Base-by-base conservation (phyloP, 2,329 filamentous ascomycete genomes). In the Magnaporthiopsis rhizophila region DNA sequence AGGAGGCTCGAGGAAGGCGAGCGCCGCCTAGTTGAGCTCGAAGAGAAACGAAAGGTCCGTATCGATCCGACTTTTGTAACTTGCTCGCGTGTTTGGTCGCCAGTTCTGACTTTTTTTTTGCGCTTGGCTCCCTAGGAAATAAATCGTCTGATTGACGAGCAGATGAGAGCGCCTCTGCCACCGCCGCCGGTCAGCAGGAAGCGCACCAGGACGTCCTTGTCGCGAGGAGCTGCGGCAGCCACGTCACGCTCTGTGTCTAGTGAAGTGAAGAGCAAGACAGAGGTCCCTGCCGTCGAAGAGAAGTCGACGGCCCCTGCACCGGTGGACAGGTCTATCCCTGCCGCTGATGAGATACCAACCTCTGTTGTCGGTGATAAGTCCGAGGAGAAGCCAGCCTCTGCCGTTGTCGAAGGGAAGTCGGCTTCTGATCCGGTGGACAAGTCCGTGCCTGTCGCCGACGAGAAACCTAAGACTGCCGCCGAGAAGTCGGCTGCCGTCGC, bases 61-160 rank as follows among this genome's bases (percentile, higher is more conserved):
- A 21, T 59, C 36, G 30, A 30, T 30, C 30, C 30, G 30, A 3
- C 11, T 45, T 24, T 30, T 34, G 15, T 7, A 18, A 3, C 30
- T 9, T 13, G 21, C 0, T 24, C 6, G 21, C 18, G 18, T 38
- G n/a, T 32, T 12, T 21, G 3, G 6, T 36, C 12, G 24, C 26
- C 62, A 24, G 58, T 64, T 26, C 36, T 28, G 58, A 53, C 59
- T 59, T 30, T 57, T 53, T n/a, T 0, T 53, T 53, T 11, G 6
- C 9, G 18, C n/a, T 53, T 9, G 12, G 45, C 45, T n/a, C 21
- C 12, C 28, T 21, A 79, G 77, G 77, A 80, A 67, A 71, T 80
- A 65, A 79, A 79, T 63, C 76, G 73, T 26, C 70, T 74, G 57
- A 77, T 80, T 56, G 78, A 80, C 45, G 77, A 79, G 64, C 72